Conservation (phyloP, 371 early-diverging fungal genomes). For the Mucor ambiguus region DNA sequence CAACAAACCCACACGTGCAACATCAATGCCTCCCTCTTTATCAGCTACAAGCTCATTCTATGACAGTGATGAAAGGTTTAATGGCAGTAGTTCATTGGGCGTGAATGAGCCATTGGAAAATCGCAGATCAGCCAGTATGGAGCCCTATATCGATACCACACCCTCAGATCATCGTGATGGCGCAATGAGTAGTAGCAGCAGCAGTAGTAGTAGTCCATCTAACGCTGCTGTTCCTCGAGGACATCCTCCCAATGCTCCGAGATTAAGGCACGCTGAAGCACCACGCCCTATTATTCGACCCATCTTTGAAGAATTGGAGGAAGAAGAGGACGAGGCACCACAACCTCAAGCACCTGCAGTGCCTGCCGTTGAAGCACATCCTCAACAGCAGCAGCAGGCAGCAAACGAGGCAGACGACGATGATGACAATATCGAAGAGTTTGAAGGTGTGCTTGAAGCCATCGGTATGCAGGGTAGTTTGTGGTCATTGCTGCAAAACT, state of each 20-base stretch:
- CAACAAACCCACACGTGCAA: conserved; percentile 4
- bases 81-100: not conserved
- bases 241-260: conserved; percentile 20
- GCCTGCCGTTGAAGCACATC: not conserved
- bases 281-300: conserved; percentile 6
- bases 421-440: conserved; percentile 65
- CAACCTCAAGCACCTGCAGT: not conserved
- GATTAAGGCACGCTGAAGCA: conserved; percentile 24
- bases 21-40: conserved; percentile 18
- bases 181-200: not conserved
- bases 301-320: conserved; percentile 16
- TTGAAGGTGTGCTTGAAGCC: conserved; percentile 84
- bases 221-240: not conserved
- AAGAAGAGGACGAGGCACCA: conserved; percentile 2
- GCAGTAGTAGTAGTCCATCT: not conserved
- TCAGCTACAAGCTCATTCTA: not conserved
- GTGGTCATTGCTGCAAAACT: conserved; percentile 77
- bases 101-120: not conserved
- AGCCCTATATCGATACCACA: conserved; percentile 11
- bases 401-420: conserved; percentile 41
- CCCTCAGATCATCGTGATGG: not conserved
- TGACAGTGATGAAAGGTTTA: not conserved
- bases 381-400: not conserved
- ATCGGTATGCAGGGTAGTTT: conserved; percentile 89
- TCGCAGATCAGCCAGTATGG: conserved; percentile 15